Conservation (phyloP, 1,284 basidiomycete genomes). For the Pterula multifida region DNA sequence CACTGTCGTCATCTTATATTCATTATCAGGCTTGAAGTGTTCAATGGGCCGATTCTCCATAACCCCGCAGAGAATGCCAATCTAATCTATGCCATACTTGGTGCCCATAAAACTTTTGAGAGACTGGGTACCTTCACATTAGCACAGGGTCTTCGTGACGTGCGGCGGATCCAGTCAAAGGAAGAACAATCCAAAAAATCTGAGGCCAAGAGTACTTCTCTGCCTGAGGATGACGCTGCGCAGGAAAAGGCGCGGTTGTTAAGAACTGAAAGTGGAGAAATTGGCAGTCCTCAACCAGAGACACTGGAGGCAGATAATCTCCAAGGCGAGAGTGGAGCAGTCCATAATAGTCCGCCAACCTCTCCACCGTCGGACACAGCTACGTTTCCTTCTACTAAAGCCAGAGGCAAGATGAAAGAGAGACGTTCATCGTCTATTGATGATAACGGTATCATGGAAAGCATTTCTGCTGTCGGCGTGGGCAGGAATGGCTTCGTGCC, state of each 20-base stretch:
- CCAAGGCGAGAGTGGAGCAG: background rate
- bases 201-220: conserved; percentile 25
- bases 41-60: conserved; percentile 74
- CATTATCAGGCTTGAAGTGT: conserved; percentile 67
- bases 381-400: conserved; percentile 50
- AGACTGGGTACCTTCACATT: conserved; percentile 85
- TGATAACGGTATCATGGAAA: conserved; percentile 44
- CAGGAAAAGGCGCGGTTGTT: conserved; percentile 54
- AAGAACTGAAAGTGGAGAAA: conserved; percentile 14
- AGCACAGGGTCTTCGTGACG: conserved; percentile 70
- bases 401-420: conserved; percentile 76
- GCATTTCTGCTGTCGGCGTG: conserved; percentile 50
- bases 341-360: conserved; percentile 19
- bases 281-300: background rate
- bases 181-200: conserved; percentile 45
- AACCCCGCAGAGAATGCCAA: conserved; percentile 74
- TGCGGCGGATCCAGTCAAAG: conserved; percentile 64
- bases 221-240: conserved; percentile 22
- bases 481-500: conserved; percentile 86
- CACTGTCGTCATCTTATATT: conserved; percentile 4
- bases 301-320: background rate
- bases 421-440: conserved; percentile 52
- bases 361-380: conserved; percentile 12
- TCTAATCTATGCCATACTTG: conserved; percentile 76
- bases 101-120: conserved; percentile 75